phyloP scores from a whole-genome alignment of 495 filamentous ascomycete species.

The Aspergillus affinis region DNA sequence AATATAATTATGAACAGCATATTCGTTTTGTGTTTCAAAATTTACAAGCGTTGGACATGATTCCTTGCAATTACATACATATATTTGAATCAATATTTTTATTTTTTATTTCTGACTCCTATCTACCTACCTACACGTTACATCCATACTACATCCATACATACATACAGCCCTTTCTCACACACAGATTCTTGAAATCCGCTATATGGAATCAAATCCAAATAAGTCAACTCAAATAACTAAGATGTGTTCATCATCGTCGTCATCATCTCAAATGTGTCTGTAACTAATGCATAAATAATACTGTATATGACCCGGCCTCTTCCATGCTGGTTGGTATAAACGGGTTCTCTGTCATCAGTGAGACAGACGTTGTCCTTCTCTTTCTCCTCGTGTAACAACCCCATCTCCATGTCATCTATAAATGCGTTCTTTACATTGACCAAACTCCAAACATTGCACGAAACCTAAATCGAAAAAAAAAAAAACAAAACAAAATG shows the following conservation, averaged over 20 bases:
- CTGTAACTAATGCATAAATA: not conserved
- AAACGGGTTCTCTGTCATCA: not conserved
- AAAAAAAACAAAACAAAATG: slow-evolving; percentile 12
- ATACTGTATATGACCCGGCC: not conserved
- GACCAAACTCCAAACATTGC: slow-evolving; percentile 35
- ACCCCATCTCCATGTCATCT: slow-evolving; percentile 21
- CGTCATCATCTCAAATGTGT: not conserved
- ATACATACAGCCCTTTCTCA: not conserved
- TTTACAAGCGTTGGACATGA: slow-evolving; percentile 21
- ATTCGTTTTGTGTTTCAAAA: slow-evolving; percentile 10
- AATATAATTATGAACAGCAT: slow-evolving; percentile 11
- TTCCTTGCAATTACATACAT: slow-evolving; percentile 15
- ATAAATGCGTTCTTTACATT: slow-evolving; percentile 27
- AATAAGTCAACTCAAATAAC: not conserved
- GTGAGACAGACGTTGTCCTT: slow-evolving; percentile 8
- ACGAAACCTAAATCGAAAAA: slow-evolving; percentile 7
- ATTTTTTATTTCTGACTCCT: not conserved
- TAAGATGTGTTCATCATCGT: not conserved
- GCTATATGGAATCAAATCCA: not conserved
- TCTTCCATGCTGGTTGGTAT: not conserved
- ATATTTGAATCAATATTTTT: not conserved
- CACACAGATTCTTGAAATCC: not conserved
- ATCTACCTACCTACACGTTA: too few species aligned
- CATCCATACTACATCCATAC: not conserved
- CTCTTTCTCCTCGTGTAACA: slow-evolving; percentile 17